Base-by-base conservation (phyloP, 108 stramenopile species). In the Skeletonema tropicum region DNA sequence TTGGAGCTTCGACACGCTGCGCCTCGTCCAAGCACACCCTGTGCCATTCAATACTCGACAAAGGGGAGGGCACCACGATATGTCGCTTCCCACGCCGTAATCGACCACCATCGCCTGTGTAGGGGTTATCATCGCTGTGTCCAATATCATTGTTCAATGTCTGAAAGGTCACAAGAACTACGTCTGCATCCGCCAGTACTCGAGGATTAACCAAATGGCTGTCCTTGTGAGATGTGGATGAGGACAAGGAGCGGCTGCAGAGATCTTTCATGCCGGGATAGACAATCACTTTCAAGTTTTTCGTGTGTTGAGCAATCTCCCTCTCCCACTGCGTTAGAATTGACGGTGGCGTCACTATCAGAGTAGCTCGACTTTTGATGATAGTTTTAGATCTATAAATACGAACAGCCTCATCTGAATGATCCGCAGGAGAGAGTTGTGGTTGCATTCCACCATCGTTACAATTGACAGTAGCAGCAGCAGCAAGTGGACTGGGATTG, bases 21-120 rank as follows among this genome's bases (percentile, higher is more conserved):
- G 92, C 92, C 73, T 93, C 92, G 63, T 93, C 91, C 11, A 91
- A 77, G 32, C 76, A 79, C 10, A 92, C 63, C 39, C 92, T 74
- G 85, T 87, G 88, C 66, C 74, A 93, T 11, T 73, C 46, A 41
- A 90, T 88, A 60, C 76, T 73, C 12, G 63, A 64, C 12, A 92
- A 68, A n/a, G 92, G 92, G 9, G 88, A 89, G 5, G 92, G 90
- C 26, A 90, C 66, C 21, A 93, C 84, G 6, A 87, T 74, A 64
- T 89, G 88, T 19, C 83, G 64, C 45, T 89, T 88, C 49, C 76
- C 60, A 36, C 25, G 45, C 59, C 89, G 71, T 19, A 89, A 60
- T 6, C 64, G 49, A 12, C 64, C 45, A 25, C 57, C 73, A 48
- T 74, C 68, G 63, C 62, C 79, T 30, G 82, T 69, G 59, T 77